phyloP scores from a whole-genome alignment of 768 basidiomycete species.

The button mushroom (Agaricus bisporus) region DNA sequence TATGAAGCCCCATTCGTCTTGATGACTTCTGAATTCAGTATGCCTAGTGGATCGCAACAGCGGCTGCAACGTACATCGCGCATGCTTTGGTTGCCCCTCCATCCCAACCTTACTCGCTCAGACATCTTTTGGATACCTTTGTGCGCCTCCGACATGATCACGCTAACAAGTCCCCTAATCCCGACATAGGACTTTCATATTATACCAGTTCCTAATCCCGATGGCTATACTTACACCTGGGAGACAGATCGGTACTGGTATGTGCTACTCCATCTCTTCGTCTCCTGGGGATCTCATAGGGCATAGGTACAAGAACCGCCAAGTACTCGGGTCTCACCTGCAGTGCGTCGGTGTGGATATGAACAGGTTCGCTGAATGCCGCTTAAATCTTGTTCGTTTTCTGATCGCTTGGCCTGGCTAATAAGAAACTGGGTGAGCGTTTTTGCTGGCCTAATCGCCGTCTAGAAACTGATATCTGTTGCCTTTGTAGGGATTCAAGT shows the following conservation, averaged over 20 bases:
- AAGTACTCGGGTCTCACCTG: conserved; percentile 38
- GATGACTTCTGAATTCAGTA: neutral
- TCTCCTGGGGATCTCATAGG: neutral
- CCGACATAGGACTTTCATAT: conserved; percentile 53
- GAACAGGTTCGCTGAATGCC: conserved; percentile 45
- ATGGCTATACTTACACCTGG: conserved; percentile 76
- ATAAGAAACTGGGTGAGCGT: conserved; percentile 50
- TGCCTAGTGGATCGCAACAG: conserved; percentile 74
- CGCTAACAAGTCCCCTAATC: conserved; percentile 5
- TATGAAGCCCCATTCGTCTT: conserved; percentile 6
- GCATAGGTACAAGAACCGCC: conserved; percentile 65
- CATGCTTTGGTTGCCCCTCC: conserved; percentile 58
- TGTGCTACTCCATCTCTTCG: neutral
- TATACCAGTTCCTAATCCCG: conserved; percentile 62
- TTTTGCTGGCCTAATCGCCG: neutral
- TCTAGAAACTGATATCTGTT: neutral
- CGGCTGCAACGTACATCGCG: conserved; percentile 65
- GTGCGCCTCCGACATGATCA: conserved; percentile 25
- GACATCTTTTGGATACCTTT: conserved; percentile 45
- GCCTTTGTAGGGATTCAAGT: conserved; percentile 60
- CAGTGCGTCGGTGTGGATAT: conserved; percentile 71
- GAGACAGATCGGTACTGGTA: conserved; percentile 60
- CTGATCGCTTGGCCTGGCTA: neutral
- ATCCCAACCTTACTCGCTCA: conserved; percentile 39
- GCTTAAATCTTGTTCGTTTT: neutral